Base-by-base conservation (phyloP, 345 rosid species). In the Euphorbia peplus region DNA sequence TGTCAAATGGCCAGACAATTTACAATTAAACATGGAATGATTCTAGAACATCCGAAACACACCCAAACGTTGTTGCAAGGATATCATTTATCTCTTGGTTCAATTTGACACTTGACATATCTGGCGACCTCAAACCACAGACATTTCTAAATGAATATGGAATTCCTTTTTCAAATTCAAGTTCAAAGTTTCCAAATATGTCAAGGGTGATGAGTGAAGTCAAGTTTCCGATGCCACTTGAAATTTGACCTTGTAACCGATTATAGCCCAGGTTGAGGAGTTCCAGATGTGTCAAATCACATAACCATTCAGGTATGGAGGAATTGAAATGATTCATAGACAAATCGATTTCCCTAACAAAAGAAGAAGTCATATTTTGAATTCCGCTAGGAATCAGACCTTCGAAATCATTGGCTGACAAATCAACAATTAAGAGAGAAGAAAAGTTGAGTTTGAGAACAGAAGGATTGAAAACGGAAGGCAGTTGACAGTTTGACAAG, bases 401-500 rank as follows among this genome's bases (percentile, higher is more conserved):
- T 12, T 8, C 16, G 12, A 26, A 26, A 12, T 18, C 0, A 42
- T 41, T 56, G 0, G 0, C 0, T 0, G 75, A 71, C n/a, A n/a
- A n/a, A n/a, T n/a, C n/a, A n/a, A n/a, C n/a, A n/a, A n/a, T n/a
- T n/a, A n/a, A n/a, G n/a, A n/a, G n/a, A n/a, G n/a, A n/a, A n/a
- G n/a, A n/a, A n/a, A n/a, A n/a, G n/a, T n/a, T n/a, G 24, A 82
- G 51, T 66, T 82, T 79, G 69, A 59, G 81, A 4, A 60, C 1
- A 0, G 19, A 13, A 41, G 79, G 75, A n/a, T n/a, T n/a, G 78
- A 71, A 0, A 78, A 63, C 2, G 76, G n/a, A n/a, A n/a, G n/a
- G n/a, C n/a, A 64, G 46, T 79, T 82, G 8, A 54, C 22, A 63
- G n/a, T 0, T 12, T 32, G 4, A 58, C 59, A 82, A 32, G 37